Base-by-base conservation (phyloP, 2,329 filamentous ascomycete genomes). In the Phaeosphaeria sp. region DNA sequence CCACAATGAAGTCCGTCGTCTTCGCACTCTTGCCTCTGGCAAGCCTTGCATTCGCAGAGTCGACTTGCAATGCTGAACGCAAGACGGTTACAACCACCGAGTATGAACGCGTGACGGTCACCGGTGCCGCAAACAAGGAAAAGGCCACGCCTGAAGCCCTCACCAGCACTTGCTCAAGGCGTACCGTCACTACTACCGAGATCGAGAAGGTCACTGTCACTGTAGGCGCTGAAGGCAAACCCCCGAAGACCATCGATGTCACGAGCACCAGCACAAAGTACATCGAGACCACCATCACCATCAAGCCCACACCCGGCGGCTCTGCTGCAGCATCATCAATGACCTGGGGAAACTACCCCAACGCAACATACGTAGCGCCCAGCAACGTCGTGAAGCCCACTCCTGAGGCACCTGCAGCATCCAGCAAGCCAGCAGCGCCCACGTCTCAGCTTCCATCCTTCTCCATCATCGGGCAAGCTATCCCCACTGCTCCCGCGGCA, bases 1-100 rank as follows among this genome's bases (percentile, higher is more conserved):
- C 49, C 53, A 67, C 33, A 7, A 74, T 74, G 71, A 74, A 67
- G 65, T 66, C 69, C 18, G 58, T 61, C 27, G 60, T 74, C 60
- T 39, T 70, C 50, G 60, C 65, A 30, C 55, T 74, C 46, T 54
- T 74, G 13, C 69, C 71, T 52, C 55, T 74, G 39, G 64, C 62
- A 49, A 62, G 68, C 42, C 53, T 73, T 48, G 68, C 66, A 33
- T 49, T 70, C 36, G 72, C 69, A 22, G 68, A 71, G 44, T 60
- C 54, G 2, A 27, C 45, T 17, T 47, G 45, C 15, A 24, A 47
- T 22, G 72, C 69, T 58, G 61, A 58, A 18, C 62, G 48, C n/a
- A 53, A 62, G 18, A 71, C 62, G 20, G 54, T 66, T 39, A 69
- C 66, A 11, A 56, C 56, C 44, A 64, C 61, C 17, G 49, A 58